Conservation (phyloP, 2,329 filamentous ascomycete species). For the Cyclaneusma minus region DNA sequence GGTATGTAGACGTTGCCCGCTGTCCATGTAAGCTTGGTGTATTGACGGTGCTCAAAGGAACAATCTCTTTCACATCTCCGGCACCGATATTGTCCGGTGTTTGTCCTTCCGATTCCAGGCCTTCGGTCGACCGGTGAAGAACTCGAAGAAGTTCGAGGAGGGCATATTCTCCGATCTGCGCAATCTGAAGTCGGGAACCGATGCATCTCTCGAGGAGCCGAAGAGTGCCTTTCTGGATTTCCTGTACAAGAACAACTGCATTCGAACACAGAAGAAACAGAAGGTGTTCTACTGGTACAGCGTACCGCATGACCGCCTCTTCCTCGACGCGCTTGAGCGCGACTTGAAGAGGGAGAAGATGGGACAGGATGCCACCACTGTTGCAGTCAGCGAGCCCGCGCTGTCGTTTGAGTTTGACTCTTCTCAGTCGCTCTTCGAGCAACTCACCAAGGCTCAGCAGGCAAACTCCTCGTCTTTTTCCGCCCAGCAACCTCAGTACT, state of each 20-base stretch:
- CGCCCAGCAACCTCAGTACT: conserved; percentile 46
- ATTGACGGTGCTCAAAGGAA: conserved; percentile 39
- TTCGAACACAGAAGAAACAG: conserved; percentile 98
- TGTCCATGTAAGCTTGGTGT: conserved; percentile 7
- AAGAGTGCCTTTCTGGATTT: conserved; percentile 98
- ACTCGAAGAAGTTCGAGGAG: conserved; percentile 99
- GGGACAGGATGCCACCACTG: conserved; percentile 93
- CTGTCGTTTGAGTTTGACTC: conserved; percentile 98
- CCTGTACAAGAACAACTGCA: conserved; percentile 99
- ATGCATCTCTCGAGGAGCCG: conserved; percentile 94
- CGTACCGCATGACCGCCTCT: conserved; percentile 92
- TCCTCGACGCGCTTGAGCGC: conserved; percentile 91
- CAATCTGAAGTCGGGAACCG: conserved; percentile 95
- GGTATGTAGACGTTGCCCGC: conserved; percentile 31
- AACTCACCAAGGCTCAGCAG: conserved; percentile 98
- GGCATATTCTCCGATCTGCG: conserved; percentile 97
- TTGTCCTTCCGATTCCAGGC: conserved; percentile 97
- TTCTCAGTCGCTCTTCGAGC: conserved; percentile 96
- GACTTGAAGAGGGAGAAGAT: conserved; percentile 99
- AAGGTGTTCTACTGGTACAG: conserved; percentile 99
- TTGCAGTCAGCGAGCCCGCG: conserved; percentile 92
- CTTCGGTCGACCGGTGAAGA: conserved; percentile 95
- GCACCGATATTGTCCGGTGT: conserved; percentile 96
- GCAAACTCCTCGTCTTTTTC: conserved; percentile 95
- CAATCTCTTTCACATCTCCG: conserved; percentile 98